phyloP scores from a whole-genome alignment of 495 filamentous ascomycete species.

The Penicillium paradoxum region DNA sequence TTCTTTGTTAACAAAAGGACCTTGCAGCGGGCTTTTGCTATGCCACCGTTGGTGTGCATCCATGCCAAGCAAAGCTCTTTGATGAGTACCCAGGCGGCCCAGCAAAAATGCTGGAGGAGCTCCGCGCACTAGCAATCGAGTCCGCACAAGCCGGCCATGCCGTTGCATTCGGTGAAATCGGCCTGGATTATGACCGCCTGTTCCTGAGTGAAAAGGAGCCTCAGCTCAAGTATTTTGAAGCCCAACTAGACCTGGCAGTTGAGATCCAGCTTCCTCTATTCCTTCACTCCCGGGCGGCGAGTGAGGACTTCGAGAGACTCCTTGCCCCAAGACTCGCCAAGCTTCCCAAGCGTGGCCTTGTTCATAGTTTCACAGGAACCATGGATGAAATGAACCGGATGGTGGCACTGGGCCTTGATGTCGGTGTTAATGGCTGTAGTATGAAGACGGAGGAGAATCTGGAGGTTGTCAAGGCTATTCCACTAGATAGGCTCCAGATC shows the following conservation, averaged over 20 bases:
- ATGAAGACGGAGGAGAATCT: slow-evolving; percentile 90
- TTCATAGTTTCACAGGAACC: slow-evolving; percentile 89
- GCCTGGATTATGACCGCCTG: slow-evolving; percentile 91
- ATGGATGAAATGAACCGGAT: slow-evolving; percentile 73
- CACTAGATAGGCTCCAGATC: slow-evolving; percentile 70
- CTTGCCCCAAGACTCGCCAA: slow-evolving; percentile 46
- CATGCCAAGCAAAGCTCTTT: slow-evolving; percentile 71
- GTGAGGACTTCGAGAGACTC: slow-evolving; percentile 71
- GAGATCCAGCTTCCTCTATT: slow-evolving; percentile 79
- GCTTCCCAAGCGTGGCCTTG: slow-evolving; percentile 68
- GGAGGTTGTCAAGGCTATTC: slow-evolving; percentile 70
- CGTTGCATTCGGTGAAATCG: slow-evolving; percentile 91
- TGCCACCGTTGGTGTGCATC: slow-evolving; percentile 88
- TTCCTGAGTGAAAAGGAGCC: slow-evolving; percentile 68
- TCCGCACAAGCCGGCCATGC: slow-evolving; percentile 46
- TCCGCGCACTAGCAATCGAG: slow-evolving; percentile 52
- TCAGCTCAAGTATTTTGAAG: slow-evolving; percentile 79
- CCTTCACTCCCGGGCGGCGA: slow-evolving; percentile 81
- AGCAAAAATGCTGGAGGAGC: slow-evolving; percentile 53
- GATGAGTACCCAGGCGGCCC: slow-evolving; percentile 52
- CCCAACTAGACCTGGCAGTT: slow-evolving; percentile 73
- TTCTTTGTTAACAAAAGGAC: neutral
- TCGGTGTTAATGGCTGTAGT: slow-evolving; percentile 87
- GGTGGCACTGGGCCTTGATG: slow-evolving; percentile 69
- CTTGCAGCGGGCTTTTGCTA: slow-evolving; percentile 71